Conservation (phyloP, 2,329 filamentous ascomycete species). For the Neopestalotiopsis sp. region DNA sequence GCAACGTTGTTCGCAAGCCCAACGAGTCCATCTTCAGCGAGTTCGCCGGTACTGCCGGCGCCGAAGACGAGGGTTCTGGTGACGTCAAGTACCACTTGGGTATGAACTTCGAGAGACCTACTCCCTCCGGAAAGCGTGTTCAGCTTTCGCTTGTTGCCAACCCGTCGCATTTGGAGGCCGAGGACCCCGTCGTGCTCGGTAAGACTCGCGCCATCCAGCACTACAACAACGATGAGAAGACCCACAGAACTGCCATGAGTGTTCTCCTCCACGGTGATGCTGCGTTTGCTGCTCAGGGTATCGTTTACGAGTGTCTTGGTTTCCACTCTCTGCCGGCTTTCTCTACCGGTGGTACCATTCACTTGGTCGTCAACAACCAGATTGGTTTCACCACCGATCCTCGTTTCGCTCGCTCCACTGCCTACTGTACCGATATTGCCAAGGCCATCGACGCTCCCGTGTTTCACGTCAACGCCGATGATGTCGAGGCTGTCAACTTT, state of each 20-base stretch:
- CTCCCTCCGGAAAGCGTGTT: constrained; percentile 98
- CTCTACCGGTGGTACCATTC: constrained; percentile 95
- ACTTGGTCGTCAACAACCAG: constrained; percentile 99
- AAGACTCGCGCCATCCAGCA: constrained; percentile 98
- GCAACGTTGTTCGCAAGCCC: constrained; percentile 97
- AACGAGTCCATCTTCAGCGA: constrained; percentile 99
- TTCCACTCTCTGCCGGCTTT: constrained; percentile 96
- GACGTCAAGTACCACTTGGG: constrained; percentile 99
- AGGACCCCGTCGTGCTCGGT: constrained; percentile 95
- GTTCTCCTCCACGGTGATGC: constrained; percentile 97
- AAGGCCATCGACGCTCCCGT: constrained; percentile 98
- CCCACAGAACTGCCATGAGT: constrained; percentile 90
- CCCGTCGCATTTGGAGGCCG: constrained; percentile 96
- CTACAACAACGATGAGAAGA: constrained; percentile 96
- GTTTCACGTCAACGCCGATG: constrained; percentile 99
- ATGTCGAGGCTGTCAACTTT: constrained; percentile 98
- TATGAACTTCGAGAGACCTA: constrained; percentile 99
- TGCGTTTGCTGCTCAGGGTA: constrained; percentile 93
- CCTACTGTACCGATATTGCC: constrained; percentile 99
- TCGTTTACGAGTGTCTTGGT: constrained; percentile 98
- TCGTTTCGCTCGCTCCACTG: constrained; percentile 94
- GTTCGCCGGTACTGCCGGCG: constrained; percentile 86
- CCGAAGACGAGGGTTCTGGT: constrained; percentile 93
- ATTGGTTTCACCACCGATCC: constrained; percentile 99
- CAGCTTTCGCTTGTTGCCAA: constrained; percentile 98